Percentiles rank a stretch among this genome's conserved stretches.
Evolutionary conservation across 768 basidiomycete genomes (phyloP).

Genomic region (Trametes meyenii): DNA sequence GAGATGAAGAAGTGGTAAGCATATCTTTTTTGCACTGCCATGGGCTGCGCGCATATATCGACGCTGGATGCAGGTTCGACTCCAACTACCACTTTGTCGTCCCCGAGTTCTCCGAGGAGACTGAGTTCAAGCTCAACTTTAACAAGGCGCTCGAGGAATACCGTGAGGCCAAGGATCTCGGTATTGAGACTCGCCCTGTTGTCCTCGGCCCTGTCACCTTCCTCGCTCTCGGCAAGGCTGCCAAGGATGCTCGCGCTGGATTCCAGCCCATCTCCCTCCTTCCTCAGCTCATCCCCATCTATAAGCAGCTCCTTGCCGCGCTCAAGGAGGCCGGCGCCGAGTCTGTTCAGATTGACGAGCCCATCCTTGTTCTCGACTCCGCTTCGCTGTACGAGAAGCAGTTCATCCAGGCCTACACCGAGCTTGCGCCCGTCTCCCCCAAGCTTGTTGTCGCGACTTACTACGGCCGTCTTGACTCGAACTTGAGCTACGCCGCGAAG

Average conservation of each 20-base stretch:
- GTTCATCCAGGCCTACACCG: slow-evolving; percentile 78
- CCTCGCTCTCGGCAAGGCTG: slow-evolving; percentile 90
- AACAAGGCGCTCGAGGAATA: slow-evolving; percentile 96
- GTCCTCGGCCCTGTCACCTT: slow-evolving; percentile 95
- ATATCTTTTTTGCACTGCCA: slow-evolving; percentile 16
- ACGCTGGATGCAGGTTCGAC: slow-evolving; percentile 73
- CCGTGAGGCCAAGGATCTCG: slow-evolving; percentile 90
- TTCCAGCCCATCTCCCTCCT: slow-evolving; percentile 94
- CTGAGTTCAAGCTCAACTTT: slow-evolving; percentile 92
- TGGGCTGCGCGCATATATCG: not conserved
- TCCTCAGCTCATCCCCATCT: slow-evolving; percentile 86
- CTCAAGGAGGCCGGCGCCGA: slow-evolving; percentile 93
- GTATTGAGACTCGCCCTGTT: slow-evolving; percentile 91
- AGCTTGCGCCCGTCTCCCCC: slow-evolving; percentile 80
- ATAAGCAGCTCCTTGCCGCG: slow-evolving; percentile 86
- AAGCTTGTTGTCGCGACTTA: slow-evolving; percentile 95
- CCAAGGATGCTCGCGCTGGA: slow-evolving; percentile 77
- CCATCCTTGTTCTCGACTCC: slow-evolving; percentile 89
- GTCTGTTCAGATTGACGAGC: slow-evolving; percentile 97
- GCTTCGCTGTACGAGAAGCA: slow-evolving; percentile 77
- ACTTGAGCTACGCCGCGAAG: slow-evolving; percentile 85
- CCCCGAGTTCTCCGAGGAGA: slow-evolving; percentile 88
- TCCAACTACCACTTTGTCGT: slow-evolving; percentile 99
- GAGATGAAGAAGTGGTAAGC: slow-evolving; percentile 99
- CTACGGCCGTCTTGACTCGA: slow-evolving; percentile 94